phyloP scores from a whole-genome alignment of 2,329 filamentous ascomycete species.

The Cordyceps pruinosa region DNA sequence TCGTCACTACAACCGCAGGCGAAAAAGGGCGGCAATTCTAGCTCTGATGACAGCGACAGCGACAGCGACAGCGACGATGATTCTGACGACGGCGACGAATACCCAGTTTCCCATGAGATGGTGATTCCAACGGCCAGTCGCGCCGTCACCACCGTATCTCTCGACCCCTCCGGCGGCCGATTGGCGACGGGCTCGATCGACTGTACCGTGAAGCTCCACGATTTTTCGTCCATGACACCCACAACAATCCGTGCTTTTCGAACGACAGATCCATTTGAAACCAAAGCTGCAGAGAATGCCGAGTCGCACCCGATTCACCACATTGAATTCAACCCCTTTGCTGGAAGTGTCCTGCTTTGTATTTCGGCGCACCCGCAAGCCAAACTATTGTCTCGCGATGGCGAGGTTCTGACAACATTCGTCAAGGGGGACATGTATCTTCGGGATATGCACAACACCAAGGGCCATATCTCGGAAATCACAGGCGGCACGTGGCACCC shows the following conservation, averaged over 20 bases:
- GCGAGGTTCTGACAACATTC: slow-evolving; percentile 78
- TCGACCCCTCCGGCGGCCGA: slow-evolving; percentile 79
- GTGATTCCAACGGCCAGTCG: slow-evolving; percentile 87
- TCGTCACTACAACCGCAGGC: slow-evolving; percentile 13
- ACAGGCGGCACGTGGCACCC: slow-evolving; percentile 89
- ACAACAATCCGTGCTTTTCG: slow-evolving; percentile 92
- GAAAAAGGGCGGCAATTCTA: slow-evolving; percentile 36
- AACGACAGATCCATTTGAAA: slow-evolving; percentile 76
- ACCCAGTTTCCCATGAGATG: slow-evolving; percentile 87
- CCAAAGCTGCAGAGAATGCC: slow-evolving; percentile 59
- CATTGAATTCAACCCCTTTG: slow-evolving; percentile 76
- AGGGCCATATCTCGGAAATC: slow-evolving; percentile 89
- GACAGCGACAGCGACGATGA: slow-evolving; percentile 51
- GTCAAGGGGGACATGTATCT: slow-evolving; percentile 98
- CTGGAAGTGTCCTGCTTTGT: slow-evolving; percentile 75
- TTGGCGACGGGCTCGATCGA: slow-evolving; percentile 88
- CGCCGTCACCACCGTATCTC: slow-evolving; percentile 72
- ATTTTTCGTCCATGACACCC: slow-evolving; percentile 92
- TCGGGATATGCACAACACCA: slow-evolving; percentile 94
- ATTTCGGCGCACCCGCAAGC: slow-evolving; percentile 85
- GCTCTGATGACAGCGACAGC: slow-evolving; percentile 33
- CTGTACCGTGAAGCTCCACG: slow-evolving; percentile 85
- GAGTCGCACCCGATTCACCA: slow-evolving; percentile 88
- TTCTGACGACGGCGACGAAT: slow-evolving; percentile 75
- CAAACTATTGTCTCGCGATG: slow-evolving; percentile 82